Evolutionary conservation across 2,329 filamentous ascomycete species (phyloP).

Genomic region (Hypoxylon sp.): DNA sequence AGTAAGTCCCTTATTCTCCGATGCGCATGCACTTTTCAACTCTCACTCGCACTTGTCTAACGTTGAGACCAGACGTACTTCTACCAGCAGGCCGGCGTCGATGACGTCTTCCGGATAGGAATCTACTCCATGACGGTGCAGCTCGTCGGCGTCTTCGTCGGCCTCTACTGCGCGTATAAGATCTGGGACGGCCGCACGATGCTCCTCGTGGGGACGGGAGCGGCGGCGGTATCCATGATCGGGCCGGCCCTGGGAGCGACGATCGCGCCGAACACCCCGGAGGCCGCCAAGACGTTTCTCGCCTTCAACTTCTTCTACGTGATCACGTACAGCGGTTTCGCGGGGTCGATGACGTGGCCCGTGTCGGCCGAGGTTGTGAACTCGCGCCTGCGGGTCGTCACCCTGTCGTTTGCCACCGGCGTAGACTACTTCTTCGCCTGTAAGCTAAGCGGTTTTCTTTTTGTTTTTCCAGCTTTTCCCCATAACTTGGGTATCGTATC

Average conservation of each 20-base stretch:
- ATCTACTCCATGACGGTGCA: conserved; percentile 36
- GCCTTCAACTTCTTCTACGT: conserved; percentile 41
- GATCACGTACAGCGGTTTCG: conserved; percentile 42
- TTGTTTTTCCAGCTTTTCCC: too few species aligned
- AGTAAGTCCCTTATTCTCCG: conserved; percentile 30
- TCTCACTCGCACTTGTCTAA: conserved; percentile 35
- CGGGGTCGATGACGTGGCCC: conserved; percentile 50
- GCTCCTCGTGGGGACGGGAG: conserved; percentile 42
- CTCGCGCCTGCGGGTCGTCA: conserved; percentile 49
- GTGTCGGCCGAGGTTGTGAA: conserved; percentile 52
- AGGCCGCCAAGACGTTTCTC: conserved; percentile 39
- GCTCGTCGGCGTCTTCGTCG: conserved; percentile 36
- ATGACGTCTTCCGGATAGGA: conserved; percentile 38
- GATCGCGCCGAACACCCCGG: conserved; percentile 36
- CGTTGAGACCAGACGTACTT: conserved; percentile 43
- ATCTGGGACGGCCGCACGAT: conserved; percentile 42
- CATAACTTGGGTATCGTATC: background rate
- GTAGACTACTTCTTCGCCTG: conserved; percentile 48
- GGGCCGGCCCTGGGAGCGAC: conserved; percentile 40
- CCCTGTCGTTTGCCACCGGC: conserved; percentile 41
- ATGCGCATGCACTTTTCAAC: conserved; percentile 1
- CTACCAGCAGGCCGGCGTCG: conserved; percentile 44
- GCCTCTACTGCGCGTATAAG: conserved; percentile 40
- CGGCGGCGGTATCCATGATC: conserved; percentile 38
- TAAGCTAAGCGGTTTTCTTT: too few species aligned